These are phyloP conservation scores for Russula foetens DNA, from an alignment of 768 basidiomycete genomes.

Conservation along the genomic window DNA sequence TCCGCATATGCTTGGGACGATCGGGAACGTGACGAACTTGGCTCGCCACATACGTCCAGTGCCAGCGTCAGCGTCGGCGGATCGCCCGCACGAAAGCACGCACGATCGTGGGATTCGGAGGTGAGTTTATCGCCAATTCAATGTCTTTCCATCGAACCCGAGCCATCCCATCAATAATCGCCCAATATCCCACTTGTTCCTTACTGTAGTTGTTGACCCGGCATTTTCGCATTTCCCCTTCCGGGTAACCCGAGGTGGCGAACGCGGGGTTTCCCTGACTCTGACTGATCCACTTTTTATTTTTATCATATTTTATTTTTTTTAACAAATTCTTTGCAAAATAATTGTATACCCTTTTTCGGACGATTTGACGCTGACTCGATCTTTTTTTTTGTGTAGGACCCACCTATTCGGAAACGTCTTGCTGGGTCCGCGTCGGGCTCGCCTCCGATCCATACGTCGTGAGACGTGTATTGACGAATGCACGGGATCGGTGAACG, in stretches of 20 bases:
- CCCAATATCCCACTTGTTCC: too few relatives aligned
- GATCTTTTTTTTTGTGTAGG: neutral
- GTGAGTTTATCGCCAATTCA: neutral
- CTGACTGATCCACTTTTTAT: too few relatives aligned
- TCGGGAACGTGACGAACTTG: conserved; percentile 13
- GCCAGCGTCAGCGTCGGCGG: conserved; percentile 9
- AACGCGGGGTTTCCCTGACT: too few relatives aligned
- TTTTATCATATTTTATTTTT: too few relatives aligned
- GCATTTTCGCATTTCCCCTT: too few relatives aligned
- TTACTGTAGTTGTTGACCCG: too few relatives aligned
- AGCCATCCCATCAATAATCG: neutral
- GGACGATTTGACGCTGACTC: too few relatives aligned
- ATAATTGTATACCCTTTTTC: too few relatives aligned
- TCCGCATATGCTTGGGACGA: conserved; percentile 18
- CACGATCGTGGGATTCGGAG: conserved; percentile 17
- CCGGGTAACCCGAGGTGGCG: too few relatives aligned
- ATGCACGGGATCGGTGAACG: too few relatives aligned
- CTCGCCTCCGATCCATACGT: conserved; percentile 7
- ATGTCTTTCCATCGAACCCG: neutral
- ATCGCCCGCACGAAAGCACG: conserved; percentile 18
- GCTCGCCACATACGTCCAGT: conserved; percentile 16
- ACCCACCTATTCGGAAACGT: conserved; percentile 13
- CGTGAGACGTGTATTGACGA: conserved; percentile 3
- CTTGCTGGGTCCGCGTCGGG: conserved; percentile 7
- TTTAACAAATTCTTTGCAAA: too few relatives aligned